Evolutionary conservation across 2,329 filamentous ascomycete species (phyloP).

Genomic region (Lasiodiplodia hormozganensis): DNA sequence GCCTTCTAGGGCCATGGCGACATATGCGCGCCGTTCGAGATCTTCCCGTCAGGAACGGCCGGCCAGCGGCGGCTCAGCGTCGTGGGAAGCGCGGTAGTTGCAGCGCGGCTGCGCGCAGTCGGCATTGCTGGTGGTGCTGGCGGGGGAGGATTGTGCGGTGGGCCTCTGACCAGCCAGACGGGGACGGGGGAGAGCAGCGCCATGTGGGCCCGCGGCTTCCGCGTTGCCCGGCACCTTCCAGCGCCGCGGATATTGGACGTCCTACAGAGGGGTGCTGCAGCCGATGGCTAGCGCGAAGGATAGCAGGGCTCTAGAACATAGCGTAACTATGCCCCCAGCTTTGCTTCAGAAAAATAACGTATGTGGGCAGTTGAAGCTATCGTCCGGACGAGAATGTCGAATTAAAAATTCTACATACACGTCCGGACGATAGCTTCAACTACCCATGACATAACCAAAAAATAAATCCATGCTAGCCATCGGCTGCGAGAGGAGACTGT

Average conservation of each 20-base stretch:
- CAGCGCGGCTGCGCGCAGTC: neutral
- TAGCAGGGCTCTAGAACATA: too few species aligned
- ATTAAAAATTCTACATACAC: too few species aligned
- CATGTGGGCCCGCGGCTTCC: slow-evolving; percentile 14
- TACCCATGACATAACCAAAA: too few species aligned
- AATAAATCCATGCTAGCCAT: too few species aligned
- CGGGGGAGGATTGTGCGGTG: neutral
- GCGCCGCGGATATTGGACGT: neutral
- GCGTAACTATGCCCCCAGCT: too few species aligned
- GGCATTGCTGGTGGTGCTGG: neutral
- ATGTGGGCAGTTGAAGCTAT: too few species aligned
- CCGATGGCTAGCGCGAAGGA: too few species aligned
- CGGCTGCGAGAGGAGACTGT: too few species aligned
- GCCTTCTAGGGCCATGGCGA: slow-evolving; percentile 23
- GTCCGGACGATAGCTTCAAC: too few species aligned
- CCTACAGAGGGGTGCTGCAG: too few species aligned
- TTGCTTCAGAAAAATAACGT: too few species aligned
- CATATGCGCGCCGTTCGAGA: slow-evolving; percentile 14
- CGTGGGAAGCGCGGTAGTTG: neutral
- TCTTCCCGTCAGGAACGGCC: slow-evolving; percentile 7
- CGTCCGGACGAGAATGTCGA: too few species aligned
- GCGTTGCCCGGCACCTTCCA: neutral
- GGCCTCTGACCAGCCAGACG: neutral
- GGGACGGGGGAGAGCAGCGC: neutral
- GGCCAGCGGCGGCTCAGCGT: neutral